phyloP scores from a whole-genome alignment of 2,329 filamentous ascomycete genomes.

The Aspergillus costaricaensis region DNA sequence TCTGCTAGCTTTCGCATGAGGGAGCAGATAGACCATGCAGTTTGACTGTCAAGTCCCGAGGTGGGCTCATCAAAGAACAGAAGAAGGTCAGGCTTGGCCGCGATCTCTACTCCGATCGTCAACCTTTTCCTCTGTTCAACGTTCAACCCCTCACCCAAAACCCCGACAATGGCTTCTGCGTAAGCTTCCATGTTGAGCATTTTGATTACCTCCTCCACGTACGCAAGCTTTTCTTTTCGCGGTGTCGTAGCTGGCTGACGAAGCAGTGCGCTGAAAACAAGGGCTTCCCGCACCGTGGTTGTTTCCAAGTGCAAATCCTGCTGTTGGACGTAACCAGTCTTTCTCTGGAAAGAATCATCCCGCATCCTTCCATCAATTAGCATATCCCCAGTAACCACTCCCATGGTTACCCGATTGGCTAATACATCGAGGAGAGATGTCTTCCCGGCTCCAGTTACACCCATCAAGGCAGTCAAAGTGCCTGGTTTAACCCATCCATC shows the following conservation, averaged over 20 bases:
- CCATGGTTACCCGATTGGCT: constrained; percentile 80
- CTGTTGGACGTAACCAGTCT: constrained; percentile 67
- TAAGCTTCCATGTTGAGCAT: constrained; percentile 86
- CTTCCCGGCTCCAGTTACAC: constrained; percentile 85
- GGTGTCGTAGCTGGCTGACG: constrained; percentile 76
- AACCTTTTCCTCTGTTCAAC: constrained; percentile 69
- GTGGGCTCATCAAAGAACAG: constrained; percentile 93
- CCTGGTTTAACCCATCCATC: constrained; percentile 93
- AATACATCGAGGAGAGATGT: constrained; percentile 84
- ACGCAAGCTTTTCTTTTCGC: constrained; percentile 73
- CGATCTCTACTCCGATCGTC: constrained; percentile 90
- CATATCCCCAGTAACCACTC: constrained; percentile 83
- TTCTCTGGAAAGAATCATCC: constrained; percentile 69
- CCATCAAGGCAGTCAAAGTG: constrained; percentile 85
- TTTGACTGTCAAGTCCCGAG: constrained; percentile 86
- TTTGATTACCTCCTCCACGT: constrained; percentile 85
- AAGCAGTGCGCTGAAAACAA: constrained; percentile 80
- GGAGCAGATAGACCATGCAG: constrained; percentile 84
- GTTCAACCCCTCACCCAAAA: constrained; percentile 72
- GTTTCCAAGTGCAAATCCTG: constrained; percentile 85
- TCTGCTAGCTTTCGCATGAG: constrained; percentile 85
- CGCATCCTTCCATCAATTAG: constrained; percentile 70
- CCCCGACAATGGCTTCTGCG: constrained; percentile 83
- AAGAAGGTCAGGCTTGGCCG: constrained; percentile 81
- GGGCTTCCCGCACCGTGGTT: constrained; percentile 80